A percentile compares a stretch with the other conserved stretches of the same genome.
These are phyloP conservation scores for Wickerhamomyces ciferrii DNA, from an alignment of 805 yeast genomes.

Conservation along the genomic window DNA sequence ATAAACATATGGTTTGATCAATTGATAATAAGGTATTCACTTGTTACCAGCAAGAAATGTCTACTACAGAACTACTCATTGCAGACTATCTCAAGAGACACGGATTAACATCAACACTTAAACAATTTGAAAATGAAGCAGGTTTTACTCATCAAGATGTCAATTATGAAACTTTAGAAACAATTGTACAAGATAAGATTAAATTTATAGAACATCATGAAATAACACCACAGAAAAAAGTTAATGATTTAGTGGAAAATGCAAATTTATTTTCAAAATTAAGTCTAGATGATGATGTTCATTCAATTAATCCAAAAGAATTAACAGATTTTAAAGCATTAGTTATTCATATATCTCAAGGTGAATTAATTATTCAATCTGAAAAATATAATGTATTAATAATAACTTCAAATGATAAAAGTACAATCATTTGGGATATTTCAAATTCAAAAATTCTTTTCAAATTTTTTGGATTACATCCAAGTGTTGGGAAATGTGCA, in stretches of 20 bases:
- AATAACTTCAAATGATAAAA: slow-evolving; percentile 15
- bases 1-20: neutral
- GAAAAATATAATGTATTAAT: slow-evolving; percentile 9
- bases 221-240: neutral
- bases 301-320: neutral
- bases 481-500: slow-evolving; percentile 24
- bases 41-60: slow-evolving; percentile 9
- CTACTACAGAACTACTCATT: slow-evolving; percentile 32
- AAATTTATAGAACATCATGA: slow-evolving; percentile 20
- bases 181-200: slow-evolving; percentile 33
- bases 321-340: slow-evolving; percentile 5
- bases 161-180: slow-evolving; percentile 30
- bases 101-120: slow-evolving; percentile 40
- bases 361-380: slow-evolving; percentile 14
- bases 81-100: slow-evolving; percentile 57
- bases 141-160: slow-evolving; percentile 6
- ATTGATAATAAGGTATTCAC: too few relatives aligned
- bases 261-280: neutral
- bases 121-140: slow-evolving; percentile 35
- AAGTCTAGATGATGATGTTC: slow-evolving; percentile 3
- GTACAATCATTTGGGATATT: slow-evolving; percentile 12
- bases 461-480: slow-evolving; percentile 18
- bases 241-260: slow-evolving; percentile 4
- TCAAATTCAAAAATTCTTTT: slow-evolving; percentile 2
- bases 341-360: slow-evolving; percentile 16